Percentiles rank a stretch among this genome's conserved stretches.
Conservation (phyloP, 805 yeast genomes). For the Monosporozyma servazzii region DNA sequence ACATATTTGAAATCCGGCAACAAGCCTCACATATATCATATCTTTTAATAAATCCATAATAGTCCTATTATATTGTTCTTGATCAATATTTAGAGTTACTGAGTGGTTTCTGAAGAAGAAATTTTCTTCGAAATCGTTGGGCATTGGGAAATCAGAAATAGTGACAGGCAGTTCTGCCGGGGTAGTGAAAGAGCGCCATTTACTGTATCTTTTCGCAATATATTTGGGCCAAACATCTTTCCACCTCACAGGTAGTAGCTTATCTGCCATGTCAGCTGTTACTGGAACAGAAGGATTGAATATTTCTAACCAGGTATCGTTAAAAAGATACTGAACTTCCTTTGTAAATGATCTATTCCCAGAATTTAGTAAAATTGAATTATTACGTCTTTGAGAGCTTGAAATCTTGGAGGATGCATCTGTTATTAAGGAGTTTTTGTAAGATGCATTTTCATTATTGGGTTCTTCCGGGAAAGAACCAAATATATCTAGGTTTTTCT, state of each 20-base stretch:
- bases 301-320: constrained; percentile 48
- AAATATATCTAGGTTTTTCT: constrained; percentile 9
- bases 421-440: constrained; percentile 8
- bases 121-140: constrained; percentile 56
- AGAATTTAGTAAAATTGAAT: constrained; percentile 3
- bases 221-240: constrained; percentile 76
- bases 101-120: constrained; percentile 81
- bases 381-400: background rate
- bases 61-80: constrained; percentile 39
- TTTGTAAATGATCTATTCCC: constrained; percentile 1
- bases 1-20: constrained; percentile 86
- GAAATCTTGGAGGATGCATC: constrained; percentile 8
- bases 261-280: constrained; percentile 43
- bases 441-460: constrained; percentile 5
- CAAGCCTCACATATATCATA: constrained; percentile 74
- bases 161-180: constrained; percentile 90
- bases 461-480: background rate
- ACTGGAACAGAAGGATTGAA: constrained; percentile 70
- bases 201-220: constrained; percentile 56
- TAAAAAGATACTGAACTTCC: constrained; percentile 3
- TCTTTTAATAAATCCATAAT: constrained; percentile 65
- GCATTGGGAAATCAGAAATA: constrained; percentile 67
- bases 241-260: constrained; percentile 78
- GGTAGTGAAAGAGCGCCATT: constrained; percentile 87
- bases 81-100: constrained; percentile 53